Evolutionary conservation across 352 stramenopile species (phyloP).

Genomic region (Pythium rishiriense): DNA sequence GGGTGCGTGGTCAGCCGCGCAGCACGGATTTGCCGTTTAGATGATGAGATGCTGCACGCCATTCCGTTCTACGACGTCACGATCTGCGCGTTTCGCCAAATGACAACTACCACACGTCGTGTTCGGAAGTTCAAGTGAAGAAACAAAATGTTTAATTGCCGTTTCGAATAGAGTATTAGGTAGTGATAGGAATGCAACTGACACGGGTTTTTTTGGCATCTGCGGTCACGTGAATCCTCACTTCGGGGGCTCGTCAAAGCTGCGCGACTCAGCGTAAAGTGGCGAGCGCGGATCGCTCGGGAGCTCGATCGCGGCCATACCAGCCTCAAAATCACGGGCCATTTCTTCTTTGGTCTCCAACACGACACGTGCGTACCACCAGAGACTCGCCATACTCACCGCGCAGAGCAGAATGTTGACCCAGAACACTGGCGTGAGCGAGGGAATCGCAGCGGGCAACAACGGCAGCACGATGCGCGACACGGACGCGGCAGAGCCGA

Average conservation of each 20-base stretch:
- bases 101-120: too few relatives aligned
- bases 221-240: neutral
- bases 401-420: conserved; percentile 66
- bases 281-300: conserved; percentile 45
- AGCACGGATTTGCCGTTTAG: too few relatives aligned
- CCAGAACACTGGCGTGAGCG: conserved; percentile 72
- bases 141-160: too few relatives aligned
- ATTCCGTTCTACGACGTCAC: too few relatives aligned
- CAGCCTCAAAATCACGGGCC: conserved; percentile 44
- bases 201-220: too few relatives aligned
- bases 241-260: conserved; percentile 26
- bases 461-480: conserved; percentile 78
- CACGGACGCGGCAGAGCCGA: conserved; percentile 70
- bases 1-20: too few relatives aligned
- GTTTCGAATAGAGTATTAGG: too few relatives aligned
- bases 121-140: too few relatives aligned
- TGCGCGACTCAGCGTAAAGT: conserved; percentile 34
- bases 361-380: conserved; percentile 72
- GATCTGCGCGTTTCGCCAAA: too few relatives aligned
- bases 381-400: conserved; percentile 56
- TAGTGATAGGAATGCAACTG: too few relatives aligned
- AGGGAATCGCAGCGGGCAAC: conserved; percentile 62
- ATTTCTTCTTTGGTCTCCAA: conserved; percentile 49
- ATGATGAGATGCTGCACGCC: too few relatives aligned
- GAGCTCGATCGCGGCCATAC: conserved; percentile 24